Base-by-base conservation (phyloP, 306 rosid species). In the Erythrophleum fordii region DNA sequence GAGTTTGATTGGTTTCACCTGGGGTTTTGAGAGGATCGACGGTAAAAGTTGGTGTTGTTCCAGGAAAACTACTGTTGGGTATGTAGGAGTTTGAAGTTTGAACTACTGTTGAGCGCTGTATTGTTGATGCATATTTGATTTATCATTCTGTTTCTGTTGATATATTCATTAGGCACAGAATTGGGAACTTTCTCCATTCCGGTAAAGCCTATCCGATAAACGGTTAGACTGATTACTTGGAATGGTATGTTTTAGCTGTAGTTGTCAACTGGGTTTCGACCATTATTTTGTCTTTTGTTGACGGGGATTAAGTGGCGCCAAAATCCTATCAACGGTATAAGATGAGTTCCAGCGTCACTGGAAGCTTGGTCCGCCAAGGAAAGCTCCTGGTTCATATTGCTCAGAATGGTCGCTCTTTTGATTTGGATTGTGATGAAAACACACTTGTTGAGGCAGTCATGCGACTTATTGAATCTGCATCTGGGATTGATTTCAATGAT, bases 321-420 rank as follows among this genome's bases (percentile, higher is more conserved):
- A 14, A 62, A 31, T 34, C 14, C 25, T 14, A 34, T 64, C 45
- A 35, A 55, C 48, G 35, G 88, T 86, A 88, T 85, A 89, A 83
- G 84, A 95, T 93, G 99, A 91, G 90, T 87, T 88, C 92, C 11
- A 56, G 90, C 71, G 67, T 76, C 76, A 65, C 76, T 8, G 91
- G 88, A 46, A 85, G 88, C 75, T 73, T 60, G 69, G 84, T 83
- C 48, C 88, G 76, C 58, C 72, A 69, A 72, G 92, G 96, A 26
- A 92, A 86, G 84, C 86, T 95, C 34, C 77, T 88, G 60, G 93
- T 95, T 84, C 96, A 88, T 87, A 85, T 93, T 86, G 97, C 99
- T 59, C 98, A 92, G 82, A 93, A 93, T 86, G 99, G 99, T 20
- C 92, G 83, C 80, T 87, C 98, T 1, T 89, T 88, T 74, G 93